phyloP scores from a whole-genome alignment of 164 flowering plant species.

The Sedum album region DNA sequence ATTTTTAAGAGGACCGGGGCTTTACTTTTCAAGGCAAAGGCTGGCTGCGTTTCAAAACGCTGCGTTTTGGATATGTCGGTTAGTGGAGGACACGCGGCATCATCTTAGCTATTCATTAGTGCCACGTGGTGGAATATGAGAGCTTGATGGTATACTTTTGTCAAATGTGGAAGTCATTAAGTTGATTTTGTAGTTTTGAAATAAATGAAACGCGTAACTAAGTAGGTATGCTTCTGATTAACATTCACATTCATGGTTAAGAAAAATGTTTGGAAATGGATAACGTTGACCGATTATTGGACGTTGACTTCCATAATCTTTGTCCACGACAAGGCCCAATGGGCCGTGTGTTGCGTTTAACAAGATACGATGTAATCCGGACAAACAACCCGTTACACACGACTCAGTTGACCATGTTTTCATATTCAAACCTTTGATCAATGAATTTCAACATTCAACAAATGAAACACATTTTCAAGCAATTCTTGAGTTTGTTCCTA shows the following conservation, averaged over 20 bases:
- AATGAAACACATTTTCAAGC: neutral
- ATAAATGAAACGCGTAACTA: neutral
- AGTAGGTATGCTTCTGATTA: neutral
- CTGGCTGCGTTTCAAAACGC: neutral
- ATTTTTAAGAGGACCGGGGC: neutral
- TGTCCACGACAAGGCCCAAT: too few species aligned
- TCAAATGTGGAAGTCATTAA: neutral
- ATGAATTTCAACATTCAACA: neutral
- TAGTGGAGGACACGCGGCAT: neutral
- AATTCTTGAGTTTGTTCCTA: neutral
- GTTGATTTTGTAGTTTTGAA: neutral
- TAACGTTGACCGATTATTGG: too few species aligned
- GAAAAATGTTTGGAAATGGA: neutral
- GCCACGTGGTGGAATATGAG: neutral
- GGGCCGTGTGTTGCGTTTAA: too few species aligned
- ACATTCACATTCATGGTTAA: neutral
- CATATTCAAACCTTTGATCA: neutral
- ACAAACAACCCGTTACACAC: neutral
- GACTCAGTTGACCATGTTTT: neutral
- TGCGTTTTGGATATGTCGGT: neutral
- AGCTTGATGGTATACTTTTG: neutral
- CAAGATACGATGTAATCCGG: too few species aligned
- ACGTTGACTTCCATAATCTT: too few species aligned
- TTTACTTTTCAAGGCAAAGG: neutral
- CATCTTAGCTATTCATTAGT: neutral